Conservation (phyloP, 106 monocot species). For the Allium sativum region DNA sequence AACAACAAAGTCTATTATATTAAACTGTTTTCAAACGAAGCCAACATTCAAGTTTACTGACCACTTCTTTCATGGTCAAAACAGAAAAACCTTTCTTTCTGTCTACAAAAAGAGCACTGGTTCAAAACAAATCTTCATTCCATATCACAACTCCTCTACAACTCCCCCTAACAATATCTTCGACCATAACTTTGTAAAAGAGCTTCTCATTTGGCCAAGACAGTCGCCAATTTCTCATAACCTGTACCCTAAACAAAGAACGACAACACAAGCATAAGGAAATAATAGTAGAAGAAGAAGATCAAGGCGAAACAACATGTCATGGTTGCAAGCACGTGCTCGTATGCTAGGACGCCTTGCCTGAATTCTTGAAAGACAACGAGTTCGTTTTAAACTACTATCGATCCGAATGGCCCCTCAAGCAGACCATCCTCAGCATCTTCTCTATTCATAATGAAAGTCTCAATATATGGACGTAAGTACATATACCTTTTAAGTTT, state of each 20-base stretch:
- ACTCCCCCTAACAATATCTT: background rate
- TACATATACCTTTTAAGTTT: background rate
- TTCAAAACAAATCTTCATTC: too few species aligned
- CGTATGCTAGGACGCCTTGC: constrained; percentile 21
- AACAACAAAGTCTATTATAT: too few species aligned
- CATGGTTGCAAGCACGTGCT: constrained; percentile 15
- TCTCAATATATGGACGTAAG: constrained; percentile 47
- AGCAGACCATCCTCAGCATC: constrained; percentile 41
- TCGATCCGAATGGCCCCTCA: constrained; percentile 40
- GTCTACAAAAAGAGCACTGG: too few species aligned
- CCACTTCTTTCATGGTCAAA: too few species aligned
- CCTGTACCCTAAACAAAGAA: background rate
- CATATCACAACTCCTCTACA: too few species aligned
- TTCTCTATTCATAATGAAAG: constrained; percentile 54
- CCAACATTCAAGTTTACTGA: too few species aligned
- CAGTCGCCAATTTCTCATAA: background rate
- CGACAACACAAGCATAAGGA: background rate
- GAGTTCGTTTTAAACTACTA: constrained; percentile 38
- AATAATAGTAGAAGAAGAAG: background rate
- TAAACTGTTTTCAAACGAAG: too few species aligned
- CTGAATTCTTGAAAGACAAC: constrained; percentile 40
- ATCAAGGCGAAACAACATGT: background rate
- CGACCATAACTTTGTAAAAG: background rate
- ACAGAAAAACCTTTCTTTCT: too few species aligned
- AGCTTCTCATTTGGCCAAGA: background rate